Evolutionary conservation across 805 yeast species (phyloP).

Genomic region (Jamesozyma rosinii): DNA sequence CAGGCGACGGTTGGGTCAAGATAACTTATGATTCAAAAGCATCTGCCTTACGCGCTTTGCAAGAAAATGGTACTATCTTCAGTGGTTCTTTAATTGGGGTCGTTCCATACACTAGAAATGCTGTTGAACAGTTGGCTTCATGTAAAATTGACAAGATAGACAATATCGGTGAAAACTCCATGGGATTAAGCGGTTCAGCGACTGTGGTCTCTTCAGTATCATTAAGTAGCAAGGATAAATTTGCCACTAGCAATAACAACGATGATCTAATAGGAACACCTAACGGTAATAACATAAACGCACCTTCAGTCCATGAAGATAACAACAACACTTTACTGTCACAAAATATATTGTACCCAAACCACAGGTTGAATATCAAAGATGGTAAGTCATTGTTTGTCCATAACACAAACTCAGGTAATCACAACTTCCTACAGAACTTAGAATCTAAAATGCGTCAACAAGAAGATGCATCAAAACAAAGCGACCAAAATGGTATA

Average conservation of each 20-base stretch:
- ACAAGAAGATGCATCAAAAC: conserved; percentile 15
- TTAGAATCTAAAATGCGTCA: conserved; percentile 26
- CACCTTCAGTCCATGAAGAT: background rate
- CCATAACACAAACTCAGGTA: conserved; percentile 17
- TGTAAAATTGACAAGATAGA: conserved; percentile 26
- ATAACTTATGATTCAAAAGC: conserved; percentile 68
- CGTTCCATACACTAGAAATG: conserved; percentile 54
- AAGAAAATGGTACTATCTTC: conserved; percentile 68
- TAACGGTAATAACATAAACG: background rate
- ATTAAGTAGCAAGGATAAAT: background rate
- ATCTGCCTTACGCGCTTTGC: conserved; percentile 73
- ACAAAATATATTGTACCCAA: conserved; percentile 8
- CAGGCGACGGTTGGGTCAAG: conserved; percentile 89
- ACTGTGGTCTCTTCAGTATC: background rate
- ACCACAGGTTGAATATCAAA: conserved; percentile 31
- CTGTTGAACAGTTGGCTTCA: conserved; percentile 49
- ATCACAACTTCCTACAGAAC: conserved; percentile 21
- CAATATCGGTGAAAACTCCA: conserved; percentile 20
- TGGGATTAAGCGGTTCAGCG: conserved; percentile 1
- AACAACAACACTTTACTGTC: background rate
- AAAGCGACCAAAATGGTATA: conserved; percentile 14
- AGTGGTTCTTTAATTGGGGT: conserved; percentile 60
- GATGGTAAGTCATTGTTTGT: conserved; percentile 37
- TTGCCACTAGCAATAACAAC: background rate
- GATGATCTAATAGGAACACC: background rate